A percentile compares a stretch with the other conserved stretches of the same genome.
phyloP scores from a whole-genome alignment of 1,139 yeast species.

The Trichomonascaceae sp. region DNA sequence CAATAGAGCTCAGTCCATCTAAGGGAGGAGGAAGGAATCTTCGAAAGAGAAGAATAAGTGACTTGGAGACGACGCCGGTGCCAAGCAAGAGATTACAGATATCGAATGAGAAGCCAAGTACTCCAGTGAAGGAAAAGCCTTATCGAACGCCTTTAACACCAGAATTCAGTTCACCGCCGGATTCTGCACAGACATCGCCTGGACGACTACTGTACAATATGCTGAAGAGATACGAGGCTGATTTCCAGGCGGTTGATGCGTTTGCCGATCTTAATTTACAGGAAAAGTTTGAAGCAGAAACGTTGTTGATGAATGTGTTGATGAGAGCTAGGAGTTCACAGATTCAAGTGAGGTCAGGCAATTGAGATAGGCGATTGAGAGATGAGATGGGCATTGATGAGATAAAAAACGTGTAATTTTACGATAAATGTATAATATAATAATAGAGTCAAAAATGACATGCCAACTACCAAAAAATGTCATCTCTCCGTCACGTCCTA shows the following conservation, averaged over 20 bases:
- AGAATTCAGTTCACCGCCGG: constrained; percentile 8
- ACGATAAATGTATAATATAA: not conserved
- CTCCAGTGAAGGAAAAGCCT: not conserved
- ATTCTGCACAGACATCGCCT: not conserved
- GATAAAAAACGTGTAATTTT: not conserved
- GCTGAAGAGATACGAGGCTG: constrained; percentile 4
- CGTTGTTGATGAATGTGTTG: constrained; percentile 8
- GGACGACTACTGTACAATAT: constrained; percentile 6
- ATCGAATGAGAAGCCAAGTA: not conserved
- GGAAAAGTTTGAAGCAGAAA: constrained; percentile 9
- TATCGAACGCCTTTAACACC: constrained; percentile 8
- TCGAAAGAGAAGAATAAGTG: not conserved
- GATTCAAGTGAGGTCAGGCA: not conserved
- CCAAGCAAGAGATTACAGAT: not conserved
- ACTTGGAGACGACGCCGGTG: not conserved
- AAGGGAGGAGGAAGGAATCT: not conserved
- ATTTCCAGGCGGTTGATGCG: constrained; percentile 6
- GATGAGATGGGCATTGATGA: too few relatives aligned
- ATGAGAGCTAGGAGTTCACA: constrained; percentile 7
- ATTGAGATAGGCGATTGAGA: too few relatives aligned
- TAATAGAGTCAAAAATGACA: too few relatives aligned
- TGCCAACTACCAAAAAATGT: too few relatives aligned
- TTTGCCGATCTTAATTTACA: constrained; percentile 3
- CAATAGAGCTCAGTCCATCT: not conserved
- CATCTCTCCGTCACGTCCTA: too few relatives aligned